Conservation (phyloP, 1,284 basidiomycete species). For the Moniliella sp. region DNA sequence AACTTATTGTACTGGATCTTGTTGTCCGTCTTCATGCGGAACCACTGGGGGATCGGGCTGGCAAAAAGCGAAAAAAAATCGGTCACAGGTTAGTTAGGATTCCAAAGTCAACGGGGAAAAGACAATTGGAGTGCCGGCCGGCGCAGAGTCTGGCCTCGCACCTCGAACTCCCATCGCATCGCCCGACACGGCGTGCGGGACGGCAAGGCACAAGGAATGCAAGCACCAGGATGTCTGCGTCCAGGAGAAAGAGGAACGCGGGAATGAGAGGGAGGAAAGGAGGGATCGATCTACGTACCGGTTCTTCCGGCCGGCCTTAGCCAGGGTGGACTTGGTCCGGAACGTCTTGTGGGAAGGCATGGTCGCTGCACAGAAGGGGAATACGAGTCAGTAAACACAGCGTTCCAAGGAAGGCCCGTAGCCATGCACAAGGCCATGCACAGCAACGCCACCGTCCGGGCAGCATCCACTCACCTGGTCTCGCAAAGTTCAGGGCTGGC, state of each 20-base stretch:
- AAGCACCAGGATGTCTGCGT: neutral
- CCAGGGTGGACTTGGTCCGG: slow-evolving; percentile 61
- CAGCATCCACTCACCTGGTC: no score
- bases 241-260: neutral
- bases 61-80: slow-evolving; percentile 1
- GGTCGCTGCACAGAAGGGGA: no score
- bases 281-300: slow-evolving; percentile 44
- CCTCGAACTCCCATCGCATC: no score
- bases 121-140: slow-evolving; percentile 3
- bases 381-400: no score
- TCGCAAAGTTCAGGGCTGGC: no score
- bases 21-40: slow-evolving; percentile 82
- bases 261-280: no score
- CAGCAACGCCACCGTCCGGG: no score
- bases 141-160: neutral
- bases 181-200: no score
- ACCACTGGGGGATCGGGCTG: slow-evolving; percentile 91
- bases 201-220: neutral
- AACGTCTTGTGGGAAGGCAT: slow-evolving; percentile 92
- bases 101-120: neutral
- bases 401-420: no score
- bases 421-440: no score
- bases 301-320: slow-evolving; percentile 87
- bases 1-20: slow-evolving; percentile 57
- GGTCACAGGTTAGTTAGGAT: slow-evolving; percentile 2